Evolutionary conservation across 345 rosid species (phyloP).

Genomic region (Gossypium sturtianum): DNA sequence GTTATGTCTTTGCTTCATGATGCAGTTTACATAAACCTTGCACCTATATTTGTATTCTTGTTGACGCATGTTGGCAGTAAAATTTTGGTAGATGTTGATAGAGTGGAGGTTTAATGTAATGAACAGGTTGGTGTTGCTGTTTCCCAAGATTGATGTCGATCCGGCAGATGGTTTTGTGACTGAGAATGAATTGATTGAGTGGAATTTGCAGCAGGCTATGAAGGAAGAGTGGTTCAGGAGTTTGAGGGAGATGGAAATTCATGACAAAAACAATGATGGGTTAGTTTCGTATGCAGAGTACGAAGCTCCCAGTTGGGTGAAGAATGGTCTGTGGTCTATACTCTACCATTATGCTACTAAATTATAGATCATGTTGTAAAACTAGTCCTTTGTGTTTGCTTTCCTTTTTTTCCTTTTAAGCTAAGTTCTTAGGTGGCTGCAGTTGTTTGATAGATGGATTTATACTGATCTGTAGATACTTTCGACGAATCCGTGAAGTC

Average conservation of each 20-base stretch:
- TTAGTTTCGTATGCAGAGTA: slow-evolving; percentile 71
- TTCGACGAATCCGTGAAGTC: neutral
- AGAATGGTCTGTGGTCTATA: slow-evolving; percentile 37
- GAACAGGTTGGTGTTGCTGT: slow-evolving; percentile 60
- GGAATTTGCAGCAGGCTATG: slow-evolving; percentile 69
- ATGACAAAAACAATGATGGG: slow-evolving; percentile 86
- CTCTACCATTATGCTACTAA: neutral
- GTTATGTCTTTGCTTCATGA: neutral
- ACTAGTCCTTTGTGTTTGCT: neutral
- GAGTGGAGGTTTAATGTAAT: neutral
- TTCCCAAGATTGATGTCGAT: slow-evolving; percentile 84
- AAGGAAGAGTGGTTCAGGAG: slow-evolving; percentile 75
- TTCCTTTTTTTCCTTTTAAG: neutral
- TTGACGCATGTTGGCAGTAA: neutral
- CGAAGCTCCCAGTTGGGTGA: slow-evolving; percentile 90
- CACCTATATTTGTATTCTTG: neutral
- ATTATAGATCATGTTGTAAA: slow-evolving; percentile 3
- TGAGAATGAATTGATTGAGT: slow-evolving; percentile 76
- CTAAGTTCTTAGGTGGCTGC: neutral
- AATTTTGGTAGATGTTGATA: neutral
- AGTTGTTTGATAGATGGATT: neutral
- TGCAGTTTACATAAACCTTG: neutral
- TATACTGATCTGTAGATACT: neutral
- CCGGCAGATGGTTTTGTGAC: slow-evolving; percentile 72
- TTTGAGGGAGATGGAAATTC: slow-evolving; percentile 83